phyloP scores from a whole-genome alignment of 1,139 yeast genomes.

The Hyphopichia wangnamkhiaoensis region DNA sequence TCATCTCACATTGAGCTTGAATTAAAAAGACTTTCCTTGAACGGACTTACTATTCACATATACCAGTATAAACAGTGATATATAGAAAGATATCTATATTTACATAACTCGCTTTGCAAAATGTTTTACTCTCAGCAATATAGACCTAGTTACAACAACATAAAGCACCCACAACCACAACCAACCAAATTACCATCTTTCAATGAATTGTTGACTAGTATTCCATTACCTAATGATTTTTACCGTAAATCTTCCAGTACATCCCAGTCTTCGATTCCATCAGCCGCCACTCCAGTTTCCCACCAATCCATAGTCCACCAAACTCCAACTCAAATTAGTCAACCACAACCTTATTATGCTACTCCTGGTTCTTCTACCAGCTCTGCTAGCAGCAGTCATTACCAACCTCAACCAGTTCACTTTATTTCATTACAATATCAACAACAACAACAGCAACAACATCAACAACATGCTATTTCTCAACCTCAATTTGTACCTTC shows the following conservation, averaged over 20 bases:
- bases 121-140: constrained; percentile 7
- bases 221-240: constrained; percentile 32
- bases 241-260: neutral
- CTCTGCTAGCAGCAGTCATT: constrained; percentile 8
- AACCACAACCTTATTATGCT: constrained; percentile 1
- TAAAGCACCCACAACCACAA: constrained; percentile 9
- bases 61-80: too few relatives aligned
- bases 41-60: too few relatives aligned
- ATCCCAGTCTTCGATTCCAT: neutral
- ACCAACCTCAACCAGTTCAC: constrained; percentile 11
- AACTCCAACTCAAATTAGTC: constrained; percentile 2
- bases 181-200: constrained; percentile 34
- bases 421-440: constrained; percentile 9
- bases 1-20: too few relatives aligned
- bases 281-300: constrained; percentile 2
- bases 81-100: too few relatives aligned
- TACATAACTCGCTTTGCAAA: too few relatives aligned
- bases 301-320: constrained; percentile 3
- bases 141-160: constrained; percentile 6
- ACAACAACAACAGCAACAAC: neutral
- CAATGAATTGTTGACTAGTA: constrained; percentile 37
- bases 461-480: neutral
- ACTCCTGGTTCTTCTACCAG: neutral
- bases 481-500: neutral
- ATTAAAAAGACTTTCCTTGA: too few relatives aligned